Conservation (phyloP, 1,139 yeast species). For the Suhomyces panamericanus region DNA sequence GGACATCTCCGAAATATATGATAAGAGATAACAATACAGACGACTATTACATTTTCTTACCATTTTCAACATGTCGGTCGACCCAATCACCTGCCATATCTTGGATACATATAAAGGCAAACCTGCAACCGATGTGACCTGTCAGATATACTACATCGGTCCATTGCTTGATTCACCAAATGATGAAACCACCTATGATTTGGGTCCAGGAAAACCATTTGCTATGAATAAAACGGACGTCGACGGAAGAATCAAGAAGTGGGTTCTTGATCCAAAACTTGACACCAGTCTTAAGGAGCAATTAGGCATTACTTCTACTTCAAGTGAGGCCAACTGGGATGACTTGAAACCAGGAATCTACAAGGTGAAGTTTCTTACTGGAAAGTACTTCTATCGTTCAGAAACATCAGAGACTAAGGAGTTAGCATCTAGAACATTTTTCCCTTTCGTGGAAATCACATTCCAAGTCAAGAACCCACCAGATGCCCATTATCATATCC, state of each 20-base stretch:
- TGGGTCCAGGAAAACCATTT: conserved; percentile 39
- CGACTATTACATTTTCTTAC: neutral
- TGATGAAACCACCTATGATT: conserved; percentile 30
- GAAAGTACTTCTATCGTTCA: conserved; percentile 53
- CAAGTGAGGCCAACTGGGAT: conserved; percentile 34
- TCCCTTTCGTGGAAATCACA: conserved; percentile 79
- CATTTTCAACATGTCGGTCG: conserved; percentile 21
- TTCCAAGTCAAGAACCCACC: conserved; percentile 67
- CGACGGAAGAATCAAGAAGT: conserved; percentile 75
- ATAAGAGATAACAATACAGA: neutral
- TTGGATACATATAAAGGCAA: conserved; percentile 80
- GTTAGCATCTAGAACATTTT: conserved; percentile 51
- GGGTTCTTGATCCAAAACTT: conserved; percentile 54
- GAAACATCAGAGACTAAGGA: conserved; percentile 18
- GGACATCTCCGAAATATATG: conserved; percentile 12
- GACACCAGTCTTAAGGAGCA: conserved; percentile 17
- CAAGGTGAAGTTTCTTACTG: conserved; percentile 73
- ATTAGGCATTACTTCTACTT: conserved; percentile 38
- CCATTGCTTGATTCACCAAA: conserved; percentile 26
- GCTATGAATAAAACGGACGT: conserved; percentile 67
- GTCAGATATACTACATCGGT: conserved; percentile 51
- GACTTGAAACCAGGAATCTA: conserved; percentile 59
- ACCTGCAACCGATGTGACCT: conserved; percentile 71
- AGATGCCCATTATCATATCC: conserved; percentile 83
- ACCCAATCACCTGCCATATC: conserved; percentile 83